Base-by-base conservation (phyloP, 1,139 yeast genomes). In the Protomyces lactucae-debilis region DNA sequence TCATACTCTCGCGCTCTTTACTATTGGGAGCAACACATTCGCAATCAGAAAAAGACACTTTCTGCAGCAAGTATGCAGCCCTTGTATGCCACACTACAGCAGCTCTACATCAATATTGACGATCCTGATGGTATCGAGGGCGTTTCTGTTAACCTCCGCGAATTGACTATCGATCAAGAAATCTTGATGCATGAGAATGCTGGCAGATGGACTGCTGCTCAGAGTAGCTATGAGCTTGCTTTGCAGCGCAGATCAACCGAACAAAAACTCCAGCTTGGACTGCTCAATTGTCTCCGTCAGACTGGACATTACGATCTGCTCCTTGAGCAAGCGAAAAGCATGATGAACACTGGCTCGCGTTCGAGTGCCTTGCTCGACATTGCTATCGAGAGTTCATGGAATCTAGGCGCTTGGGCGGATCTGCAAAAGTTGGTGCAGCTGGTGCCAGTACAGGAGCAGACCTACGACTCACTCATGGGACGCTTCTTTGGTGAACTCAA, bases 121-220 rank as follows among this genome's bases (percentile, higher is more conserved):
- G 99, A 95, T 73, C 82, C 87, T 55, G 99, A 95, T 76, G 86
- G 97, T 0, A 79, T 95, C 54, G 93, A 89, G 73, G 99, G 99
- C 21, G 84, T 90, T 2, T 77, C 93, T 61, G 85, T 89, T 67
- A 81, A 82, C 68, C 87, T 90, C 70, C 83, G 84, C 57, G 84
- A 85, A 67, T 77, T 91, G 61, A 81, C 82, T 21, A 52, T 68
- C 23, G 72, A 70, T 32, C 91, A 89, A 66, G 89, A 89, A 72
- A 81, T 92, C 45, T 78, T 85, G 5, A 88, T 90, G 65, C 85
- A 92, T 67, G 95, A 90, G 70, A 91, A 88, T 69, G 87, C 89
- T 65, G 93, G 90, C 57, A 86, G 86, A 71, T 90, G 97, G 96
- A 82, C 85, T 51, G 81, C 90, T 70, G 96, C 97, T 0, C 88